Evolutionary conservation across 768 basidiomycete genomes (phyloP).

Genomic region (Psilocybe sp.): DNA sequence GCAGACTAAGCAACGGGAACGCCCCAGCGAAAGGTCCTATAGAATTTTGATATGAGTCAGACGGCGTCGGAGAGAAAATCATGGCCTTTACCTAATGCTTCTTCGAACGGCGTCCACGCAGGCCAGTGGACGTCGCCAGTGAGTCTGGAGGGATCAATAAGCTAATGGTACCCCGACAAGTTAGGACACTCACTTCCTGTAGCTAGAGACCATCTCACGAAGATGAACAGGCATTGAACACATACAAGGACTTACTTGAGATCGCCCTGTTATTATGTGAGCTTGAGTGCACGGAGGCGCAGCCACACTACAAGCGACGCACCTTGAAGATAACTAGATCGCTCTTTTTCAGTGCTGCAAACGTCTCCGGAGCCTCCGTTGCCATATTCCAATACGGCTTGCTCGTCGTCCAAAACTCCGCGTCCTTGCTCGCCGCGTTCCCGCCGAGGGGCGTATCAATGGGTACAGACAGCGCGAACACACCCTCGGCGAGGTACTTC

Average conservation of each 20-base stretch:
- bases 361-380: conserved; percentile 46
- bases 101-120: conserved; percentile 67
- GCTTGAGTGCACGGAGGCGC: neutral
- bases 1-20: conserved; percentile 79
- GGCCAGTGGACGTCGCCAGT: conserved; percentile 91
- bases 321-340: conserved; percentile 86
- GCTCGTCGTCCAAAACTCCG: conserved; percentile 71
- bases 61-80: conserved; percentile 8
- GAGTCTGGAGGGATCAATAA: conserved; percentile 50
- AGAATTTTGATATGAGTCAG: conserved; percentile 5
- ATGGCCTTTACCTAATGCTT: conserved; percentile 58
- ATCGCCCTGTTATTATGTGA: conserved; percentile 57
- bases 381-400: conserved; percentile 78
- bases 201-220: neutral
- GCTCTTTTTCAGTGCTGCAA: conserved; percentile 48
- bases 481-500: conserved; percentile 61
- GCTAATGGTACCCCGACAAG: neutral
- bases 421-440: conserved; percentile 20
- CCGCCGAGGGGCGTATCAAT: conserved; percentile 52
- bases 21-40: conserved; percentile 74
- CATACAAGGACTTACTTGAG: conserved; percentile 66
- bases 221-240: no score
- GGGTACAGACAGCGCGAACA: conserved; percentile 73
- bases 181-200: conserved; percentile 58
- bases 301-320: conserved; percentile 4